phyloP scores from a whole-genome alignment of 352 stramenopile species.

The Nothophytophthora sp. region DNA sequence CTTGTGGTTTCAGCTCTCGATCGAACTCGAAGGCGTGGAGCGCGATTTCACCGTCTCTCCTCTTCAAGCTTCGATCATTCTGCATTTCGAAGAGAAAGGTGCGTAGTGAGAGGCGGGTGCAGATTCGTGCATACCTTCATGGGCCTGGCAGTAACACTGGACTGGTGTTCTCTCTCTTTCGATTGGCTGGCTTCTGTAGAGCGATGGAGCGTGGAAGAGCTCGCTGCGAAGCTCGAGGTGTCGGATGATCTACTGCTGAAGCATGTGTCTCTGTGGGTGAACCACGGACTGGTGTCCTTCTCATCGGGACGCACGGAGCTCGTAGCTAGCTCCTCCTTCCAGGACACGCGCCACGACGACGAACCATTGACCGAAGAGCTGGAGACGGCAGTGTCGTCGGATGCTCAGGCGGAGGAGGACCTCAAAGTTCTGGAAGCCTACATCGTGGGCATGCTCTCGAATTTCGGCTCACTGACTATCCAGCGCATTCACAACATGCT shows the following conservation, averaged over 20 bases:
- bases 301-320: slow-evolving; percentile 42
- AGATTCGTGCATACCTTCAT: not conserved
- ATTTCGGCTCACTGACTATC: slow-evolving; percentile 91
- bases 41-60: slow-evolving; percentile 91
- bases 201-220: slow-evolving; percentile 57
- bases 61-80: slow-evolving; percentile 93
- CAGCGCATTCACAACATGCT: slow-evolving; percentile 96
- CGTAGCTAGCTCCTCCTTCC: slow-evolving; percentile 41
- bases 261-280: slow-evolving; percentile 70
- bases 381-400: slow-evolving; percentile 86
- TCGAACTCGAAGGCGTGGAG: slow-evolving; percentile 89
- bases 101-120: slow-evolving; percentile 48
- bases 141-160: not conserved
- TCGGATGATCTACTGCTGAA: slow-evolving; percentile 58
- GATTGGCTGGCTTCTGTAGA: slow-evolving; percentile 31
- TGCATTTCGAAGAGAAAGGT: slow-evolving; percentile 95
- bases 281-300: slow-evolving; percentile 63
- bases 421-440: slow-evolving; percentile 94
- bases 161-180: not conserved
- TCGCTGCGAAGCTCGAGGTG: slow-evolving; percentile 64
- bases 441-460: slow-evolving; percentile 95
- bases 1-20: slow-evolving; percentile 37
- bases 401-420: slow-evolving; percentile 92
- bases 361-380: slow-evolving; percentile 53
- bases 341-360: slow-evolving; percentile 40